Base-by-base conservation (phyloP, 1,139 yeast genomes). In the Ogataea hybrid region DNA sequence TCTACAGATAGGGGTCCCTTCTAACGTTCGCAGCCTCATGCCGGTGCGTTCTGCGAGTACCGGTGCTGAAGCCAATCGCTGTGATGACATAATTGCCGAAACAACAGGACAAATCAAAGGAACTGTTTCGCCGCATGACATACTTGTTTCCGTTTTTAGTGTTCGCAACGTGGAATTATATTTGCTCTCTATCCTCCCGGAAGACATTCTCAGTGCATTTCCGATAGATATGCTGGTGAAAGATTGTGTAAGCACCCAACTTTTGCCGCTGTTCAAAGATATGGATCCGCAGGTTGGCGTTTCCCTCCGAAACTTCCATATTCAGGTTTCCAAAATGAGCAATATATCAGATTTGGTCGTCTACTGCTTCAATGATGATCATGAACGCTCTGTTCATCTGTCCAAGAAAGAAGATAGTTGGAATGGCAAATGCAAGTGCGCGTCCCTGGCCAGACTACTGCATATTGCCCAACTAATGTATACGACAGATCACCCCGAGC, bases 321-420 rank as follows among this genome's bases (percentile, higher is more conserved):
- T 81, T 44, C 96, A 86, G 62, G 86, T 79, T 7, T 73, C 85
- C 17, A 86, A 84, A 56, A 67, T 79, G 57, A 82, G 88, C 7
- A 69, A 75, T 14, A 69, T 84, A 25, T 76, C 90, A 0, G 95
- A 86, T 57, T 75, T 85, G 44, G 65, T 83, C 20, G 77, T 86
- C 11, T 87, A 85, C 57, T 68, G 78, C 45, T 69, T 77, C 46
- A 69, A 73, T 36, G 56, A 62, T 6, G 61, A 60, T 29, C 70
- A 70, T 39, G 34, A 37, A 11, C 8, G 10, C 3, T 46, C 50
- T 43, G 53, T 42, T 29, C 50, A 32, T 7, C 9, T 9, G 18
- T 21, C 25, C 8, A 33, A 35, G 9, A 56, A 57, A 18, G 56
- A 51, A 3, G 37, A 47, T 3, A 15, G 44, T 5, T 29, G 45